These are phyloP conservation scores for Colletotrichum eleusines DNA, from an alignment of 2,329 filamentous ascomycete genomes.

Conservation along the genomic window DNA sequence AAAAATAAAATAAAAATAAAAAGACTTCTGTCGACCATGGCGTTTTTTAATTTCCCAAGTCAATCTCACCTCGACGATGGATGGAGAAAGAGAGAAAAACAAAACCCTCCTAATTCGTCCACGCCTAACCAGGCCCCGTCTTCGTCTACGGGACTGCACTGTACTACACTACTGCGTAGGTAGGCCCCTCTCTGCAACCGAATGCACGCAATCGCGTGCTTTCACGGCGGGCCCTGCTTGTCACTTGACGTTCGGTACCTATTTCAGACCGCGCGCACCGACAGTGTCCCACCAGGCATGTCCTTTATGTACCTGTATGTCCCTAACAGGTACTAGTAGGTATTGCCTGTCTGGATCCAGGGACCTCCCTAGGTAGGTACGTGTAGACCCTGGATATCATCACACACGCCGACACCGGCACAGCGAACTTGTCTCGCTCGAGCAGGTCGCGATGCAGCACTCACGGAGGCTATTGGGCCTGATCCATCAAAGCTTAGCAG, in stretches of 20 bases:
- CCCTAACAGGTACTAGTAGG: neutral
- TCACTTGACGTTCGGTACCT: slow-evolving; percentile 3
- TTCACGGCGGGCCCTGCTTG: slow-evolving; percentile 24
- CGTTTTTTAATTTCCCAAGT: slow-evolving; percentile 30
- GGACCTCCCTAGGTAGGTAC: neutral
- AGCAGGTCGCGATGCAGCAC: slow-evolving; percentile 26
- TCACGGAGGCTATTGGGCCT: slow-evolving; percentile 25
- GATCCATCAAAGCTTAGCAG: slow-evolving; percentile 26
- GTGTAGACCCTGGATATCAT: neutral
- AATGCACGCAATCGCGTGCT: slow-evolving; percentile 37
- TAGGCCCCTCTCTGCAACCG: slow-evolving; percentile 15
- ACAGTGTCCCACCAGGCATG: neutral
- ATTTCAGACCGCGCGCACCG: neutral
- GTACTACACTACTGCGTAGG: neutral
- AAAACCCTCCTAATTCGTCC: no score
- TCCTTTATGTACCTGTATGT: neutral
- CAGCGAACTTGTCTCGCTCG: slow-evolving; percentile 22
- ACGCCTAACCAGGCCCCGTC: slow-evolving; percentile 31
- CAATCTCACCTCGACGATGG: slow-evolving; percentile 29
- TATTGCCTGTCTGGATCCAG: neutral
- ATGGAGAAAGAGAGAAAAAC: neutral
- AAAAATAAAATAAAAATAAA: no score
- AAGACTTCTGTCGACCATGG: neutral
- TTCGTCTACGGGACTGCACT: no score
- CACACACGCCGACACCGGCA: slow-evolving; percentile 4